phyloP scores from a whole-genome alignment of 495 filamentous ascomycete species.

The Aspergillus avenaceus region DNA sequence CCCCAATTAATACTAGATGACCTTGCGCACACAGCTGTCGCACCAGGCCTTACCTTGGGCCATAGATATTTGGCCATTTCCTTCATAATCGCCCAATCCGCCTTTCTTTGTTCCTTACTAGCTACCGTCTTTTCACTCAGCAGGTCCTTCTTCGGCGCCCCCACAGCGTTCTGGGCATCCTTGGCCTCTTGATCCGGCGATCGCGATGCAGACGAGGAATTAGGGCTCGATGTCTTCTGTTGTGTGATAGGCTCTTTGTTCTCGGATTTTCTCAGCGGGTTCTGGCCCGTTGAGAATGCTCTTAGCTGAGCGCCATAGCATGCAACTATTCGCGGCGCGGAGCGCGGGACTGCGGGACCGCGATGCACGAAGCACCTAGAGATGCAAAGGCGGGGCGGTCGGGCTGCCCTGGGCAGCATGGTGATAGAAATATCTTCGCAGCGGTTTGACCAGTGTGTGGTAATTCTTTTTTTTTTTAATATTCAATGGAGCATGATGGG shows the following conservation, averaged over 20 bases:
- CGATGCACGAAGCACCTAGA: conserved; percentile 28
- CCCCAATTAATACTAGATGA: conserved; percentile 12
- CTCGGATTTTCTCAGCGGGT: conserved; percentile 17
- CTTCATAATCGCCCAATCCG: conserved; percentile 97
- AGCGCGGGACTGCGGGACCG: conserved; percentile 25
- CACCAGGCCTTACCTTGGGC: conserved; percentile 63
- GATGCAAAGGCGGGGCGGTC: conserved; percentile 36
- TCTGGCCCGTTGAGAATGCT: conserved; percentile 20
- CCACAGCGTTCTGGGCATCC: conserved; percentile 23
- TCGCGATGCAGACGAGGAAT: conserved; percentile 13
- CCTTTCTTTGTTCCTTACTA: conserved; percentile 86
- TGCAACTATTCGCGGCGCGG: conserved; percentile 20
- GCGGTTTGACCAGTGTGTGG: no score
- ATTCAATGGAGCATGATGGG: conserved; percentile 29
- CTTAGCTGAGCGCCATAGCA: conserved; percentile 25
- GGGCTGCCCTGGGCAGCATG: conserved; percentile 45
- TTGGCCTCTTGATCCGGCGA: conserved; percentile 20
- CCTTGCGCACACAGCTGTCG: neutral
- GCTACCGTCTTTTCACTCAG: conserved; percentile 52
- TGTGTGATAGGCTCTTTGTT: conserved; percentile 9
- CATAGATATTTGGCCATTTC: conserved; percentile 97
- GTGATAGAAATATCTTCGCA: conserved; percentile 6
- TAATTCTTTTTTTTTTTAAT: no score
- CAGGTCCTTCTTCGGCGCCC: conserved; percentile 45
- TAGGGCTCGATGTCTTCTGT: conserved; percentile 11